These are phyloP conservation scores for Drosera capensis DNA, from an alignment of 148 eudicot genomes.

Conservation along the genomic window DNA sequence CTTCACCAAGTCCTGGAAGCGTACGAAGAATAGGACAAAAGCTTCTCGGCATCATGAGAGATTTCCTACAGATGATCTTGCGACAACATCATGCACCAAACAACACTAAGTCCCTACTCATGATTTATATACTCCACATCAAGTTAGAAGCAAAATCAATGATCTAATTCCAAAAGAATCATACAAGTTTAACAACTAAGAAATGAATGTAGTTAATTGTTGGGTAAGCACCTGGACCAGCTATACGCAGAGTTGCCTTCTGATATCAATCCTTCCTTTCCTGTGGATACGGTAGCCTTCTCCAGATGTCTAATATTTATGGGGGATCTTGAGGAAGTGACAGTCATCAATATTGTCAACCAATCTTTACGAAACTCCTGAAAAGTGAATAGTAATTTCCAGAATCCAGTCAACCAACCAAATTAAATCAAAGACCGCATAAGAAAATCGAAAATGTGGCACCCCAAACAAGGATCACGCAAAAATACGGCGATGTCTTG, in stretches of 20 bases:
- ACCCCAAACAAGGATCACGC: not conserved
- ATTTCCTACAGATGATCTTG: no score
- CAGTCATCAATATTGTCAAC: slow-evolving; percentile 85
- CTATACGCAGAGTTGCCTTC: slow-evolving; percentile 93
- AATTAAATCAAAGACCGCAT: not conserved
- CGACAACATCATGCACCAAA: no score
- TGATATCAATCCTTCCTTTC: slow-evolving; percentile 89
- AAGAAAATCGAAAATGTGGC: not conserved
- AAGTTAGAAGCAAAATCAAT: no score
- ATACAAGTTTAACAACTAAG: no score
- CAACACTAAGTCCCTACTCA: no score
- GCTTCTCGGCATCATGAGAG: no score
- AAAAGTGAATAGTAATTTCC: slow-evolving; percentile 4
- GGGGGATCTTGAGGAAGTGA: slow-evolving; percentile 92
- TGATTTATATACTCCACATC: no score
- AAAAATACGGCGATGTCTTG: no score
- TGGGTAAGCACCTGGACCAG: slow-evolving; percentile 88
- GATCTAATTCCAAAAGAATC: no score
- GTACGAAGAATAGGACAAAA: no score
- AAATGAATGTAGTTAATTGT: slow-evolving; percentile 3
- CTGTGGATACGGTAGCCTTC: slow-evolving; percentile 97
- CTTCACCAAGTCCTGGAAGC: no score
- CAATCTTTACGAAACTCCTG: slow-evolving; percentile 98
- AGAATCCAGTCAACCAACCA: not conserved
- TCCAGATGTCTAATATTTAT: slow-evolving; percentile 96